Base-by-base conservation (phyloP, 768 basidiomycete genomes). In the Naganishia friedmannii region DNA sequence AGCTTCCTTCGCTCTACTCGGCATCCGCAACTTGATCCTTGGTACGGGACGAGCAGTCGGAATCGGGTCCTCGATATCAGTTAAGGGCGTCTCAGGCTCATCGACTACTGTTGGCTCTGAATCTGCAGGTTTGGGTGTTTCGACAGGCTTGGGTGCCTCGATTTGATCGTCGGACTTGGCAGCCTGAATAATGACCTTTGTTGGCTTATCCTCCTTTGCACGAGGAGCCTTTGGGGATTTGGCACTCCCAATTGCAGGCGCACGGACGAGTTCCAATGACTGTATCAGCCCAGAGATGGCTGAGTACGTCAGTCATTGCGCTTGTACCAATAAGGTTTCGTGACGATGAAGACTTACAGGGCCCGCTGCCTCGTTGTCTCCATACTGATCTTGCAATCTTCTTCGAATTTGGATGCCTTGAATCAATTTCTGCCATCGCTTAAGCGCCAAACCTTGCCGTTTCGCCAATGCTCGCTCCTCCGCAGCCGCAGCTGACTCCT, bases 361-460 rank as follows among this genome's bases (percentile, higher is more conserved):
- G 7, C 60, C 60, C 28, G 60, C 42, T 10, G 9, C 21, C 42
- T 63, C 60, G 21, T 45, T 26, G 26, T 75, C 69, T 0, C 82
- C 81, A 80, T 95, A 96, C 77, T 94, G 88, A 63, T 86, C 87
- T 77, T 89, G 89, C 39, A 97, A 83, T 54, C 92, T 86, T 74
- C 90, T 86, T 19, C 93, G 86, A 70, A 98, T 90, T 42, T 91
- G 86, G 55, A 98, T 84, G 3, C 94, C 96, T 34, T 91, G 90
- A 29, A 99, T 85, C 51, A 99, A 86, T 68, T 89, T 88, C 65
- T 84, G 86, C 95, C 95, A 99, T 26, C 89, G 87, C 79, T 93
- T 94, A 73, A 95, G 81, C 0, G 88, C 89, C 42, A 88, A 86
- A 65, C 92, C 92, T 73, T 90, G 86, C 69, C 85, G 86, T 81